Percentiles rank a stretch among this genome's conserved stretches.
These are phyloP conservation scores for Schizophyllum commune DNA, from an alignment of 1,284 basidiomycete genomes.

Conservation along the genomic window DNA sequence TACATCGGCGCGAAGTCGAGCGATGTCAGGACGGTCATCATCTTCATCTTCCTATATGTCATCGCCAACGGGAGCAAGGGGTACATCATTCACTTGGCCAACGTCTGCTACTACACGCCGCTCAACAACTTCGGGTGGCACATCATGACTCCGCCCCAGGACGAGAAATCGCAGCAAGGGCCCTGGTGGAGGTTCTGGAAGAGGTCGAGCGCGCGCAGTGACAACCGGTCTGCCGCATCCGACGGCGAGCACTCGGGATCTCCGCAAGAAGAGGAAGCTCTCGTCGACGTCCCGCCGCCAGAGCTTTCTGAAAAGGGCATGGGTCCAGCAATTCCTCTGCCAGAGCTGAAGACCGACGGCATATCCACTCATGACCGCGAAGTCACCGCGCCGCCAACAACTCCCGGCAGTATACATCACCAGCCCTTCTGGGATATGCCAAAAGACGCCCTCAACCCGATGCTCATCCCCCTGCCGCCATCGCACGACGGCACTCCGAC, in stretches of 20 bases:
- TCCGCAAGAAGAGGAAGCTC: too few species aligned
- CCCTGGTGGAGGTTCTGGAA: background rate
- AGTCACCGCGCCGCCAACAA: background rate
- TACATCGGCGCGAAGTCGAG: constrained; percentile 6
- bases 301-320: too few species aligned
- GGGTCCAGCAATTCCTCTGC: too few species aligned
- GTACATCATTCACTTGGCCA: background rate
- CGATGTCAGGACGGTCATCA: constrained; percentile 2
- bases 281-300: too few species aligned
- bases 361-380: background rate
- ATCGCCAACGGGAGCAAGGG: constrained; percentile 3
- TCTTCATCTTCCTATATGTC: constrained; percentile 4
- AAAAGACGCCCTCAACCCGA: background rate
- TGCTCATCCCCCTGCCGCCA: background rate
- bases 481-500: background rate
- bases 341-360: background rate
- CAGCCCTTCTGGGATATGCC: background rate
- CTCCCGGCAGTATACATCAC: background rate
- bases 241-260: too few species aligned
- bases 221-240: background rate
- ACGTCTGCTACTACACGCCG: constrained; percentile 1
- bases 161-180: background rate
- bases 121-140: constrained; percentile 6
- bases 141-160: background rate
- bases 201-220: background rate